Evolutionary conservation across 306 rosid species (phyloP), one percentile per base, ranked within the genome.

Genomic region (Vigna unguiculata): DNA sequence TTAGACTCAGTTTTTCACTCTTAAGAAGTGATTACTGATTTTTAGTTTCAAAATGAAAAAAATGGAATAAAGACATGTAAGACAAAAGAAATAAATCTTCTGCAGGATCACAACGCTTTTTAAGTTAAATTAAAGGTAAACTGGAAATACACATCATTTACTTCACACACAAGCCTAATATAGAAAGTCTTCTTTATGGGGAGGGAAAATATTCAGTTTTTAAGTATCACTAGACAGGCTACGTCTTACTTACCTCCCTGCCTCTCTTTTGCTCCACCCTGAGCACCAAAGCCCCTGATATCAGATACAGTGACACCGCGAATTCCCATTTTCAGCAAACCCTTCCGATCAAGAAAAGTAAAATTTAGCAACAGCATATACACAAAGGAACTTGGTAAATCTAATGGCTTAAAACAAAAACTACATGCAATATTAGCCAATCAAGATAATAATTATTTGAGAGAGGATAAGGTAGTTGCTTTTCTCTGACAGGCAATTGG

Each of bases 241-340:
- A 71, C 1, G 51, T 75, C 85, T 67, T 83, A 92, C 97, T 67
- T 85, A 95, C 98, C 98, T 74, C 96, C 98, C 7, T 95, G 97
- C 88, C 98, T 95, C 83, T 95, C 98, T 82, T 83, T 85, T 3
- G 92, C 87, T 59, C 97, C 98, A 21, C 98, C 98, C 79, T 95
- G 98, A 82, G 98, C 82, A 80, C 98, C 98, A 86, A 95, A 95
- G 49, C 98, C 98, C 60, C 76, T 89, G 19, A 76, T 97, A 80
- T 95, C 97, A 79, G 95, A 95, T 72, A 95, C 84, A 4, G 98
- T 90, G 72, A 95, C 97, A 25, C 97, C 97, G 0, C 91, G 97
- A 59, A 95, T 92, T 75, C 98, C 97, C 78, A 88, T 84, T 77
- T 87, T 89, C 87, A 95, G 67, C 90, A 92, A 83, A 69, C 87